Conservation (phyloP, 768 basidiomycete species). For the Kwoniella newhampshirensis region DNA sequence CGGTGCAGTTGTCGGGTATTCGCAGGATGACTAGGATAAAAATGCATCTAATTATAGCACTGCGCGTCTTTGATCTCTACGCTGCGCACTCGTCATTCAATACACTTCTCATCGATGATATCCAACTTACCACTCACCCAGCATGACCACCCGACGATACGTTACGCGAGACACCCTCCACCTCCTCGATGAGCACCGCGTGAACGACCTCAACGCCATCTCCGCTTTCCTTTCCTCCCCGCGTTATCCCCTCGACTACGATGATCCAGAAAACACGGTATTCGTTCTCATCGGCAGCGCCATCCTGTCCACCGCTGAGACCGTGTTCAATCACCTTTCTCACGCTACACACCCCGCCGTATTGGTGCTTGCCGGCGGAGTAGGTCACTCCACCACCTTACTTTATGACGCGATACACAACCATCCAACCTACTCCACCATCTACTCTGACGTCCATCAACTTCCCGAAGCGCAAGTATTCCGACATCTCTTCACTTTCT, state of each 20-base stretch:
- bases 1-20: too few relatives aligned
- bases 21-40: too few relatives aligned
- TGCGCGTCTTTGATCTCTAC: too few relatives aligned
- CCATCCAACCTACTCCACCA: constrained; percentile 10
- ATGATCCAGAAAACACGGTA: constrained; percentile 2
- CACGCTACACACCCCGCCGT: not conserved
- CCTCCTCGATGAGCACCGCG: not conserved
- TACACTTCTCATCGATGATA: too few relatives aligned
- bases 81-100: too few relatives aligned
- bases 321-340: constrained; percentile 8
- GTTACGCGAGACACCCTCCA: too few relatives aligned
- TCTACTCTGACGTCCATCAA: not conserved
- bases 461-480: constrained; percentile 10
- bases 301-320: constrained; percentile 7
- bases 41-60: too few relatives aligned
- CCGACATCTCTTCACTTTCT: constrained; percentile 6
- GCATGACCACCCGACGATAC: too few relatives aligned
- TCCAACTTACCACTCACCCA: too few relatives aligned
- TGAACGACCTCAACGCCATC: constrained; percentile 9
- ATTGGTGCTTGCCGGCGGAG: constrained; percentile 16
- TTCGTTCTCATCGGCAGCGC: constrained; percentile 15
- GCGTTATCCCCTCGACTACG: not conserved
- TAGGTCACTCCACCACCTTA: constrained; percentile 19
- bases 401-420: constrained; percentile 13
- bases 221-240: constrained; percentile 13